Base-by-base conservation (phyloP, 805 yeast species). In the Ogataea ramenticola region DNA sequence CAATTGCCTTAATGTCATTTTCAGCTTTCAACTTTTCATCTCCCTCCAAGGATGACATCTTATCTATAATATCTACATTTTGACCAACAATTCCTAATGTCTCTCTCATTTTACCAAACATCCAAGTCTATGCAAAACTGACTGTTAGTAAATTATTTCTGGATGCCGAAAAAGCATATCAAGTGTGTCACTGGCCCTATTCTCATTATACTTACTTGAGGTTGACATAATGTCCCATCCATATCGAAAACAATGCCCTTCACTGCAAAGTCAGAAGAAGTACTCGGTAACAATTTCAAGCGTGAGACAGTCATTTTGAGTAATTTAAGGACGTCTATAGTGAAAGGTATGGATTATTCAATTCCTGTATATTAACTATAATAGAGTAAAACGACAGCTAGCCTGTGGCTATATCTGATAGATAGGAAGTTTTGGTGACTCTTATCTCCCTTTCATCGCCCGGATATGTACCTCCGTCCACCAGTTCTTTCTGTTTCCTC, bases 141-240 rank as follows among this genome's bases (percentile, higher is more conserved):
- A 37, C 7, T 22, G 30, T 24, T 27, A 37, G 29, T n/a, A n/a
- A n/a, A n/a, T n/a, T n/a, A n/a, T n/a, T n/a, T n/a, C n/a, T n/a
- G n/a, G n/a, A n/a, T n/a, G n/a, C n/a, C n/a, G n/a, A n/a, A n/a
- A n/a, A n/a, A n/a, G n/a, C n/a, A n/a, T n/a, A n/a, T 26, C 30
- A 27, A 24, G 6, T 24, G 19, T 9, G 20, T 10, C 12, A 31
- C 14, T 19, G 7, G n/a, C 11, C 17, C 8, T 19, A 9, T n/a
- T 9, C 17, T 8, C 20, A 8, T 17, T 10, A 17, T 10, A 49
- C 64, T 12, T 38, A 56, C 61, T 54, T 81, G 87, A 1, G 88
- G 87, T 14, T 74, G 62, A 49, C 85, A 79, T 43, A 84, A 56
- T 0, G 91, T 84, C 5, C 90, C 90, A 56, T 84, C 91, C 91